A percentile compares a stretch with the other conserved stretches of the same genome.
phyloP scores from a whole-genome alignment of 1,139 yeast genomes.

The Suhomyces bribrorum region DNA sequence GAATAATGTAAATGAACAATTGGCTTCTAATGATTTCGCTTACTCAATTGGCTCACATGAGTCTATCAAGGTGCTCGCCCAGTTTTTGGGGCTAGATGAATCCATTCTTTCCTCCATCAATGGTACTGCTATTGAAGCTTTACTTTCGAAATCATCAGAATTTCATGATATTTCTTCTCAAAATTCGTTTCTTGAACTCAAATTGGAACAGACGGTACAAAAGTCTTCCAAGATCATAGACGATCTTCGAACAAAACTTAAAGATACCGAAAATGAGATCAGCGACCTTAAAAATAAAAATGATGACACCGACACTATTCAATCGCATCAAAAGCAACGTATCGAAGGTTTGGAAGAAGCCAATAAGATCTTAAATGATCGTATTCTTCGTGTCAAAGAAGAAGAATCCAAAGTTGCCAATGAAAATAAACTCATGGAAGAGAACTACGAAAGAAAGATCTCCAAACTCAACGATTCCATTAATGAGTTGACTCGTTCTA shows the following conservation, averaged over 20 bases:
- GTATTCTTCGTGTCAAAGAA: slow-evolving; percentile 15
- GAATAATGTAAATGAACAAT: slow-evolving; percentile 4
- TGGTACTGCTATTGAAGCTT: slow-evolving; percentile 24
- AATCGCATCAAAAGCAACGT: slow-evolving; percentile 7
- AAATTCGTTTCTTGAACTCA: slow-evolving; percentile 50
- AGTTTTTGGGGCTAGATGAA: slow-evolving; percentile 39
- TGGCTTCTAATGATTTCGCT: slow-evolving; percentile 5
- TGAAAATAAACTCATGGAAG: slow-evolving; percentile 27
- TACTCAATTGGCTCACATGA: slow-evolving; percentile 9
- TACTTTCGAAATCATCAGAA: slow-evolving; percentile 49
- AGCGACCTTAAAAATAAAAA: slow-evolving; percentile 14
- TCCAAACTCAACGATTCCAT: slow-evolving; percentile 53
- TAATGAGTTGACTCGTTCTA: slow-evolving; percentile 49
- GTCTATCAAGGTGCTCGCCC: slow-evolving; percentile 19
- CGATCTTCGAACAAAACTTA: slow-evolving; percentile 15
- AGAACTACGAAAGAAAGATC: slow-evolving; percentile 45
- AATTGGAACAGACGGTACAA: slow-evolving; percentile 54
- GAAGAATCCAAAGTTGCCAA: slow-evolving; percentile 32
- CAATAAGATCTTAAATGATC: slow-evolving; percentile 13
- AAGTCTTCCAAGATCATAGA: slow-evolving; percentile 15
- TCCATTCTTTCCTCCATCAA: slow-evolving; percentile 22
- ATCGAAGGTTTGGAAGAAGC: slow-evolving; percentile 15
- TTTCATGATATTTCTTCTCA: slow-evolving; percentile 53
- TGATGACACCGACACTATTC: slow-evolving; percentile 5
- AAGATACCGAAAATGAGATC: slow-evolving; percentile 13